Evolutionary conservation across 768 basidiomycete species (phyloP), one percentile per base, ranked within the genome.

Genomic region (Mycena capillaripes): DNA sequence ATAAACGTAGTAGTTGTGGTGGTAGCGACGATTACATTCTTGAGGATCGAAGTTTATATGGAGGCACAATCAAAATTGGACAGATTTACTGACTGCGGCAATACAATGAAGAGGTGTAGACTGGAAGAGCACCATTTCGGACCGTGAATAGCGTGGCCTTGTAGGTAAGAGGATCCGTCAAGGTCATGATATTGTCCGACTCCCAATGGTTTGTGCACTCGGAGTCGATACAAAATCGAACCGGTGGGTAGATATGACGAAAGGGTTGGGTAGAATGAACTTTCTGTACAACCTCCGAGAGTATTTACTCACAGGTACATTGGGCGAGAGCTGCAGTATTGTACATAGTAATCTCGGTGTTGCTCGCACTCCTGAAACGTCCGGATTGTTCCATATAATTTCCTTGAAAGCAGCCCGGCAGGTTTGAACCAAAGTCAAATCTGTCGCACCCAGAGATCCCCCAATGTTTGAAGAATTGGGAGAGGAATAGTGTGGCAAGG

Each of bases 21-120:
- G n/a, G 27, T 67, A 67, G 1, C 66, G 66, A 1, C 42, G 30
- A 16, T 59, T n/a, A 36, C 66, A 67, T 32, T 4, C 66, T 67
- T 4, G 6, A 27, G 14, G 25, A 34, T 34, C 61, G 48, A 42
- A 10, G 9, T 4, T 36, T 36, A 36, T 6, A 36, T 36, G 50
- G 55, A 29, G 19, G 42, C 42, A 44, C 14, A 6, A 19, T 44
- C 19, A 44, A 6, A 17, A 44, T 44, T 14, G 16, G 27, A 50
- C 11, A 34, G 21, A 46, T 56, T 27, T 55, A 57, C 57, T 34
- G 29, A 75, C 74, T 16, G 40, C 70, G 70, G 61, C 80, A 81
- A 69, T 81, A 80, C 1, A 78, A 69, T 19, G 76, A 78, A 4
- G 75, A 76, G 1, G 76, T 75, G 61, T 78, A 78, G 5, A 77